These are phyloP conservation scores for Sugiyamaella neomexicana DNA, from an alignment of 1,139 yeast species.

Conservation along the genomic window DNA sequence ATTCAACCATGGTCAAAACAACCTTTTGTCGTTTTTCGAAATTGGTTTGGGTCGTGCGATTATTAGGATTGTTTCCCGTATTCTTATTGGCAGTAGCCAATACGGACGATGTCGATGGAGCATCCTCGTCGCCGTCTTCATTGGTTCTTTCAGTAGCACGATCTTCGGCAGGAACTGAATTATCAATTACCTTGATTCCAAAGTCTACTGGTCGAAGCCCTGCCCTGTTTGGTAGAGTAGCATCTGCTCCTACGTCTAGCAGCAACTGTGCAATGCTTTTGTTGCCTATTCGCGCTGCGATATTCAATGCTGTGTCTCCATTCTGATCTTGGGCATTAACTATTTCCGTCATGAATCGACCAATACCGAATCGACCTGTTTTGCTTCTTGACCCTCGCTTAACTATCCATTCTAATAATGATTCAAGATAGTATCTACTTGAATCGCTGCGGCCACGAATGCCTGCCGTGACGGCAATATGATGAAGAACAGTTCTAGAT, in stretches of 20 bases:
- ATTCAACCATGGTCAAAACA: constrained; percentile 45
- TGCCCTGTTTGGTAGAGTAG: constrained; percentile 72
- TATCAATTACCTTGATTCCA: constrained; percentile 49
- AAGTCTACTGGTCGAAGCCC: constrained; percentile 86
- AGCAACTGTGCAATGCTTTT: constrained; percentile 77
- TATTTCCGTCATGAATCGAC: constrained; percentile 63
- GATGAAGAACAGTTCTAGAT: constrained; percentile 88
- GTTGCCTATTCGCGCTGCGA: constrained; percentile 87
- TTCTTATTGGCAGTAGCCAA: constrained; percentile 14
- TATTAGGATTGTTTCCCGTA: neutral
- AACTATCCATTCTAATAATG: constrained; percentile 79
- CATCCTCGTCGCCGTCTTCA: constrained; percentile 10
- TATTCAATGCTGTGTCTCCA: constrained; percentile 84
- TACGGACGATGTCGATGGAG: constrained; percentile 19
- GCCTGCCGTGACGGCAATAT: constrained; percentile 78
- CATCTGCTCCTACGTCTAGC: constrained; percentile 84
- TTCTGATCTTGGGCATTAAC: constrained; percentile 77
- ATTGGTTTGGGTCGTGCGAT: constrained; percentile 9
- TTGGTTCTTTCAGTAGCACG: neutral
- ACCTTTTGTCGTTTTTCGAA: constrained; percentile 46
- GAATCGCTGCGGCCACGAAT: constrained; percentile 69
- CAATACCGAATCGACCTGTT: constrained; percentile 51
- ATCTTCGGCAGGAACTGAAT: constrained; percentile 14
- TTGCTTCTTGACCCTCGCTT: constrained; percentile 48
- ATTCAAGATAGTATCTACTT: constrained; percentile 71